phyloP scores from a whole-genome alignment of 108 stramenopile genomes.

The Pinguiococcus pyrenoidosus region DNA sequence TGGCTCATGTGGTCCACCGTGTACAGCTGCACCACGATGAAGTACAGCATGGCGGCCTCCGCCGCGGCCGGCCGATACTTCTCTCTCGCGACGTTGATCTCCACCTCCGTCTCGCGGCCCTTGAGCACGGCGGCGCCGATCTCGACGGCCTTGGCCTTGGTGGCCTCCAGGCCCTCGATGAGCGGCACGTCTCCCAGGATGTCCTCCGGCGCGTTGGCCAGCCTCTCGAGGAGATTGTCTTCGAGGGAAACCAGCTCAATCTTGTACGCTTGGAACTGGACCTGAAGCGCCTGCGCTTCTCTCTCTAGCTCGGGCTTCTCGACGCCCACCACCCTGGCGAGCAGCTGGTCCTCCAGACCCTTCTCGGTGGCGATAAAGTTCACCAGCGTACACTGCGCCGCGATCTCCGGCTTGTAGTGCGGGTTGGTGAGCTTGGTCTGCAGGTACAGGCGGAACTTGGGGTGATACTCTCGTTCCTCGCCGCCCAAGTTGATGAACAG shows the following conservation, averaged over 20 bases:
- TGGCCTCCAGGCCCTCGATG: slow-evolving; percentile 34
- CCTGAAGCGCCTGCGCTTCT: slow-evolving; percentile 17
- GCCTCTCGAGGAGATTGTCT: slow-evolving; percentile 26
- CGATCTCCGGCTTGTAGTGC: slow-evolving; percentile 37
- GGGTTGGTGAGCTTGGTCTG: slow-evolving; percentile 35
- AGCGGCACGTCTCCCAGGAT: slow-evolving; percentile 25
- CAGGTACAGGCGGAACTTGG: slow-evolving; percentile 28
- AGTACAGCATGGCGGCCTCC: slow-evolving; percentile 31
- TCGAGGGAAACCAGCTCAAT: slow-evolving; percentile 29
- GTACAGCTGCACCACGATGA: slow-evolving; percentile 25
- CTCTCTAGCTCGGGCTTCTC: slow-evolving; percentile 29
- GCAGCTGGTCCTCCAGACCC: slow-evolving; percentile 41
- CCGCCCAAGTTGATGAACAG: slow-evolving; percentile 27
- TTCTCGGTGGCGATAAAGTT: slow-evolving; percentile 37
- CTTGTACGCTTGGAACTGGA: slow-evolving; percentile 32
- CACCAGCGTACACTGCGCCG: slow-evolving; percentile 35
- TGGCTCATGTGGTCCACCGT: slow-evolving; percentile 33
- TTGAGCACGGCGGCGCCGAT: slow-evolving; percentile 12
- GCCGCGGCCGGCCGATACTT: slow-evolving; percentile 30
- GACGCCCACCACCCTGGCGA: slow-evolving; percentile 23
- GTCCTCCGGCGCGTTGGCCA: slow-evolving; percentile 35
- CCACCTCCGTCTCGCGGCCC: slow-evolving; percentile 11
- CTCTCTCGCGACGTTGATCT: slow-evolving; percentile 31
- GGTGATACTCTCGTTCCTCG: slow-evolving; percentile 21
- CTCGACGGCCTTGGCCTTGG: slow-evolving; percentile 22